Evolutionary conservation across 495 filamentous ascomycete genomes (phyloP).

Genomic region (Tirmania nivea): DNA sequence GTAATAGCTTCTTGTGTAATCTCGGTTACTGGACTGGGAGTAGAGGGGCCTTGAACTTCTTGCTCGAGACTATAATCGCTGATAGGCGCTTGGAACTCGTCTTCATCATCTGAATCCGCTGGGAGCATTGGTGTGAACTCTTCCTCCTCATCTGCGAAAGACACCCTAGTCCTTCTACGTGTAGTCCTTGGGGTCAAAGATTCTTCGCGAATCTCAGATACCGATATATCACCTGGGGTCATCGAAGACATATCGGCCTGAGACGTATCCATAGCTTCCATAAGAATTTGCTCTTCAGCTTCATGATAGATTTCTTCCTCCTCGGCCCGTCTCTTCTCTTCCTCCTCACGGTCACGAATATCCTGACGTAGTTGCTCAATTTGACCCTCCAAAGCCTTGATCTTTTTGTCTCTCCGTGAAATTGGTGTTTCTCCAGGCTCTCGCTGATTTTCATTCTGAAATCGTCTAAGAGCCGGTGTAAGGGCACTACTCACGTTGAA

Average conservation of each 20-base stretch:
- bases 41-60: background rate
- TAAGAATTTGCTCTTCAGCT: constrained; percentile 18
- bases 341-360: constrained; percentile 13
- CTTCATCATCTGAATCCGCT: constrained; percentile 3
- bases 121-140: constrained; percentile 2
- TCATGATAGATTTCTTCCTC: constrained; percentile 20
- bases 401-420: constrained; percentile 13
- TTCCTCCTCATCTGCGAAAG: background rate
- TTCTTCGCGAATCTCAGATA: background rate
- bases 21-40: background rate
- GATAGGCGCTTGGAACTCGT: constrained; percentile 4
- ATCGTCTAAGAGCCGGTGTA: background rate
- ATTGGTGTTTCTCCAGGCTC: constrained; percentile 5
- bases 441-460: background rate
- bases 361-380: constrained; percentile 13
- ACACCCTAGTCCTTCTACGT: background rate
- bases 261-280: constrained; percentile 3
- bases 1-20: background rate
- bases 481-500: background rate
- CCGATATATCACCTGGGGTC: background rate
- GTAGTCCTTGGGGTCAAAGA: background rate
- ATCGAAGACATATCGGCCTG: background rate
- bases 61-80: background rate
- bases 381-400: constrained; percentile 16
- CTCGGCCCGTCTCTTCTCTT: constrained; percentile 12